Evolutionary conservation across 2,329 filamentous ascomycete species (phyloP).

Genomic region (Aspergillus sp.): DNA sequence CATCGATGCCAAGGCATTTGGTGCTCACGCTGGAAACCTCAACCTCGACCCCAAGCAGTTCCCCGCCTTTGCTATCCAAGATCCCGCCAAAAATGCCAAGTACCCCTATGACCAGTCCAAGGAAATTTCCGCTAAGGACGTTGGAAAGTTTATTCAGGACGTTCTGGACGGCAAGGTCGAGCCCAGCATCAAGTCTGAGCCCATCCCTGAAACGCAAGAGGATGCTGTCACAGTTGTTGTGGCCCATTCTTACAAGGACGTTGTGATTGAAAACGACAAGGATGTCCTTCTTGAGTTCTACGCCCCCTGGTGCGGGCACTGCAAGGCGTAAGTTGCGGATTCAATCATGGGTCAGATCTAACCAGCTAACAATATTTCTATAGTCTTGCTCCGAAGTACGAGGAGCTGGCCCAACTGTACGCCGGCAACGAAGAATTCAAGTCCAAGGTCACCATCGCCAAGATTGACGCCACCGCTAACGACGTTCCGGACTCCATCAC

Average conservation of each 20-base stretch:
- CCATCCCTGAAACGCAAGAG: constrained; percentile 90
- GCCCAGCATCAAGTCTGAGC: constrained; percentile 98
- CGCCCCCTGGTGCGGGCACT: constrained; percentile 80
- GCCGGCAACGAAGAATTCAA: constrained; percentile 52
- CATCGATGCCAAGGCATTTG: constrained; percentile 92
- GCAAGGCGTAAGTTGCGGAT: constrained; percentile 60
- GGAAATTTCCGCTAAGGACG: constrained; percentile 73
- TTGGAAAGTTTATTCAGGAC: constrained; percentile 82
- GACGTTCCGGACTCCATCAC: constrained; percentile 96
- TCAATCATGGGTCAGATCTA: not conserved
- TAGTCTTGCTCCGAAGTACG: constrained; percentile 69
- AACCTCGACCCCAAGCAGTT: constrained; percentile 96
- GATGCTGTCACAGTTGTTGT: constrained; percentile 86
- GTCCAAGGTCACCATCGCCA: constrained; percentile 71
- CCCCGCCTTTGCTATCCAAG: constrained; percentile 97
- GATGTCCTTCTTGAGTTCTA: constrained; percentile 99
- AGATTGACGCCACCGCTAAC: constrained; percentile 95
- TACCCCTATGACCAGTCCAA: constrained; percentile 88
- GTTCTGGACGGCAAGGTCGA: constrained; percentile 86
- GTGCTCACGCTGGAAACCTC: constrained; percentile 92
- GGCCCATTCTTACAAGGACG: constrained; percentile 87
- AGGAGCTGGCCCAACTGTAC: constrained; percentile 65
- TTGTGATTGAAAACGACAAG: constrained; percentile 92
- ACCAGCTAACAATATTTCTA: constrained; percentile 14
- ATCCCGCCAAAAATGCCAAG: constrained; percentile 93